phyloP scores from a whole-genome alignment of 106 monocot genomes.

The Dendrobium nobile region DNA sequence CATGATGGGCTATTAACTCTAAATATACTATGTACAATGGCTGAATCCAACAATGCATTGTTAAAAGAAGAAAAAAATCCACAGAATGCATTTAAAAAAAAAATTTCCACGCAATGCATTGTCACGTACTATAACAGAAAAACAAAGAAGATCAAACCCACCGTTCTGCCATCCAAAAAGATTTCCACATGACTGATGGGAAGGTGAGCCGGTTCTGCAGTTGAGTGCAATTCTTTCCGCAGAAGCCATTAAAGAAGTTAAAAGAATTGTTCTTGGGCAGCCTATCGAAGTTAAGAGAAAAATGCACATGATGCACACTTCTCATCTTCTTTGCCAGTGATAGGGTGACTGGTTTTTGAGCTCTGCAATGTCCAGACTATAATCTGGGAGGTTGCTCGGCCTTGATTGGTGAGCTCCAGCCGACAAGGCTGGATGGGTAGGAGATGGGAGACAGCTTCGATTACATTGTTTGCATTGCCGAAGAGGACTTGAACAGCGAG shows the following conservation, averaged over 20 bases:
- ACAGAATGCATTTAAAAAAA: no score
- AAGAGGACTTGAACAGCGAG: slow-evolving; percentile 74
- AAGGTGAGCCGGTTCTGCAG: no score
- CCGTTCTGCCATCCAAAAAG: neutral
- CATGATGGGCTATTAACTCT: neutral
- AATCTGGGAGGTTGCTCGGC: slow-evolving; percentile 19
- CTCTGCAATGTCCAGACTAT: slow-evolving; percentile 23
- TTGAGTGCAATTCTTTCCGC: neutral
- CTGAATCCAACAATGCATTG: neutral
- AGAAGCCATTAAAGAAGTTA: neutral
- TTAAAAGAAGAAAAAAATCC: no score
- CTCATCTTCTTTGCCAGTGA: slow-evolving; percentile 39
- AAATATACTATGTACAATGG: neutral
- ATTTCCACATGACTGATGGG: neutral
- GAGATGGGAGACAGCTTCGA: slow-evolving; percentile 62
- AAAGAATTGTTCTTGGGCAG: neutral
- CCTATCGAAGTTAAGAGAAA: neutral
- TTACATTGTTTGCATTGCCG: slow-evolving; percentile 52
- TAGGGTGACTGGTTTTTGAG: slow-evolving; percentile 22
- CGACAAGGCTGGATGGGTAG: slow-evolving; percentile 44
- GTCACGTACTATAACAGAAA: neutral
- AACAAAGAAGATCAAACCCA: slow-evolving; percentile 7
- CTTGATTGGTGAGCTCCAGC: slow-evolving; percentile 21
- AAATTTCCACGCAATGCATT: neutral
- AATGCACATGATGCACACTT: neutral